These are phyloP conservation scores for Rhizopogon rudus DNA, from an alignment of 768 basidiomycete genomes.

Conservation along the genomic window DNA sequence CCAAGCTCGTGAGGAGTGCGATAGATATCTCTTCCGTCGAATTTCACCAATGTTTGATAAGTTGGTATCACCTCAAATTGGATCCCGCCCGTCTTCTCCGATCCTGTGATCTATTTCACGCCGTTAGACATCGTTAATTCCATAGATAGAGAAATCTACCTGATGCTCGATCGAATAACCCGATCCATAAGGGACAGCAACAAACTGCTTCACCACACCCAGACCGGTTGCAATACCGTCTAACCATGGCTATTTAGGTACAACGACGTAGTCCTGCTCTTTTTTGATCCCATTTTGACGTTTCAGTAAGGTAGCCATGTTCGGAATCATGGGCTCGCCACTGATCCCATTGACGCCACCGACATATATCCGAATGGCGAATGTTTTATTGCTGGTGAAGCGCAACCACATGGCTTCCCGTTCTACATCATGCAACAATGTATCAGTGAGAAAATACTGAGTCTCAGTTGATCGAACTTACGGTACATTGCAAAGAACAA, in stretches of 20 bases:
- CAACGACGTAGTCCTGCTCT: conserved; percentile 20
- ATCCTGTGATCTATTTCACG: neutral
- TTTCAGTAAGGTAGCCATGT: neutral
- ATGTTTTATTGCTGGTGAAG: conserved; percentile 4
- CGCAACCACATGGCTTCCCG: conserved; percentile 28
- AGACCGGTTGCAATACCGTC: conserved; percentile 21
- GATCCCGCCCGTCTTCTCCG: conserved; percentile 7
- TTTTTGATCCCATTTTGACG: neutral
- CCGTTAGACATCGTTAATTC: neutral
- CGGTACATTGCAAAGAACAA: conserved; percentile 18
- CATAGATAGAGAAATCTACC: neutral
- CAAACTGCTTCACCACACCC: conserved; percentile 9
- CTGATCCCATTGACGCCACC: conserved; percentile 25
- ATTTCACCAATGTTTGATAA: neutral
- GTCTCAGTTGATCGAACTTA: neutral
- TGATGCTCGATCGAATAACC: conserved; percentile 21
- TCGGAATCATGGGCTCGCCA: conserved; percentile 7
- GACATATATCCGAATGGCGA: conserved; percentile 24
- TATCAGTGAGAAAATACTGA: neutral
- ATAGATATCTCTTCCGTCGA: neutral
- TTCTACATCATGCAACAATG: conserved; percentile 18
- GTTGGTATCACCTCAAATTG: conserved; percentile 3
- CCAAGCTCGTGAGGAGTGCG: neutral
- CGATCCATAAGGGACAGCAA: conserved; percentile 21
- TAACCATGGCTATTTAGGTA: neutral